phyloP scores from a whole-genome alignment of 495 filamentous ascomycete species.

The Pyrenula aspistea region DNA sequence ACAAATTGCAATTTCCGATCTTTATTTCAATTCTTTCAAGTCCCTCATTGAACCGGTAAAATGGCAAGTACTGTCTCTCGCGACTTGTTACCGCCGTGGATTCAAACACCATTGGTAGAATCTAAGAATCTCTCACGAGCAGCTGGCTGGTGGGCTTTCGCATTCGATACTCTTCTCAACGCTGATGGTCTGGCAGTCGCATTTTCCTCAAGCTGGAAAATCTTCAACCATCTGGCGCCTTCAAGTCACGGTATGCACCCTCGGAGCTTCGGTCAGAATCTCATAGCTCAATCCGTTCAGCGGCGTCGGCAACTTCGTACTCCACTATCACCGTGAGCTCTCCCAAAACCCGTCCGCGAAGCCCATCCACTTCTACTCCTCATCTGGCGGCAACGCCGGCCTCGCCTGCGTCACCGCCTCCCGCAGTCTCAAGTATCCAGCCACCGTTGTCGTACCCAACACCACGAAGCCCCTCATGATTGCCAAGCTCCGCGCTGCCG shows the following conservation, averaged over 20 bases:
- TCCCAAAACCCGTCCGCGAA: constrained; percentile 22
- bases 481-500: constrained; percentile 53
- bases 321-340: constrained; percentile 32
- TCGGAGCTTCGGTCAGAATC: neutral
- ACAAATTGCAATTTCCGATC: too few relatives aligned
- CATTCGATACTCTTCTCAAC: neutral
- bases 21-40: too few relatives aligned
- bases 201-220: constrained; percentile 92
- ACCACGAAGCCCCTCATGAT: constrained; percentile 61
- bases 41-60: too few relatives aligned
- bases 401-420: constrained; percentile 81
- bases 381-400: constrained; percentile 82
- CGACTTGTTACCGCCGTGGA: constrained; percentile 43
- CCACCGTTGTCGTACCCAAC: constrained; percentile 71
- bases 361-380: constrained; percentile 71
- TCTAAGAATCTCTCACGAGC: constrained; percentile 53
- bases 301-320: constrained; percentile 73
- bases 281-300: constrained; percentile 15
- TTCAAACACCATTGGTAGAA: constrained; percentile 60
- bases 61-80: too few relatives aligned
- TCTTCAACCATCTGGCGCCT: constrained; percentile 84
- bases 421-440: constrained; percentile 48
- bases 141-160: constrained; percentile 52
- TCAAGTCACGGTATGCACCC: constrained; percentile 73
- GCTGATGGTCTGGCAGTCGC: constrained; percentile 27